Conservation (phyloP, 2,329 filamentous ascomycete species). For the Penicillium occitanis region DNA sequence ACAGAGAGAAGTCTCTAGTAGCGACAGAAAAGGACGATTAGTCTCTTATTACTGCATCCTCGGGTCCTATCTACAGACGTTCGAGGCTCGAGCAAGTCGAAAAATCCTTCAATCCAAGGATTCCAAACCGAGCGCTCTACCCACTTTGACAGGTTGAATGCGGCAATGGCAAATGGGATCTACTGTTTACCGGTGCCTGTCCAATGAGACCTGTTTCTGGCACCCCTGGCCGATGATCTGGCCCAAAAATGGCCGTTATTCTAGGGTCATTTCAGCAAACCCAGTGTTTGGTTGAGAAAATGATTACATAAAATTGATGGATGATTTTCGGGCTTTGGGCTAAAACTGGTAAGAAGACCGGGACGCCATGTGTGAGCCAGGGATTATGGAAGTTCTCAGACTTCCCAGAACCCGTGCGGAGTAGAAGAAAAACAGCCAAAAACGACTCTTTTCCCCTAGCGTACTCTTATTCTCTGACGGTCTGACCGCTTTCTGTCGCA, state of each 20-base stretch:
- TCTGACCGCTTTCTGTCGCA: neutral
- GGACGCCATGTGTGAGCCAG: neutral
- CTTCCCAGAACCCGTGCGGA: neutral
- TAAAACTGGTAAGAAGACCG: neutral
- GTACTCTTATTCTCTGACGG: neutral
- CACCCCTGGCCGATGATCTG: neutral
- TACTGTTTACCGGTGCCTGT: neutral
- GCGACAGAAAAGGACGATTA: neutral
- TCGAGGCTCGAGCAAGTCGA: neutral
- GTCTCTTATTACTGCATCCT: neutral
- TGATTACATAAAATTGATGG: neutral
- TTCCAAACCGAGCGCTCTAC: neutral
- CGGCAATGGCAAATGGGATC: neutral
- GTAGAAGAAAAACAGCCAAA: neutral
- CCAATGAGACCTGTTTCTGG: neutral
- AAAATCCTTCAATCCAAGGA: neutral
- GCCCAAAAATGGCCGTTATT: neutral
- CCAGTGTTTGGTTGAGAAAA: no score
- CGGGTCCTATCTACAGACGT: neutral
- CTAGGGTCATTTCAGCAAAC: neutral
- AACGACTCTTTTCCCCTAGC: conserved; percentile 7
- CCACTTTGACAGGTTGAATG: neutral
- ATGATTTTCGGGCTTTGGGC: neutral
- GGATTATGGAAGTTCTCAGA: neutral
- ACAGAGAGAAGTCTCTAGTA: neutral